phyloP scores from a whole-genome alignment of 2,329 filamentous ascomycete species.

The Calcarisporium arbuscula region DNA sequence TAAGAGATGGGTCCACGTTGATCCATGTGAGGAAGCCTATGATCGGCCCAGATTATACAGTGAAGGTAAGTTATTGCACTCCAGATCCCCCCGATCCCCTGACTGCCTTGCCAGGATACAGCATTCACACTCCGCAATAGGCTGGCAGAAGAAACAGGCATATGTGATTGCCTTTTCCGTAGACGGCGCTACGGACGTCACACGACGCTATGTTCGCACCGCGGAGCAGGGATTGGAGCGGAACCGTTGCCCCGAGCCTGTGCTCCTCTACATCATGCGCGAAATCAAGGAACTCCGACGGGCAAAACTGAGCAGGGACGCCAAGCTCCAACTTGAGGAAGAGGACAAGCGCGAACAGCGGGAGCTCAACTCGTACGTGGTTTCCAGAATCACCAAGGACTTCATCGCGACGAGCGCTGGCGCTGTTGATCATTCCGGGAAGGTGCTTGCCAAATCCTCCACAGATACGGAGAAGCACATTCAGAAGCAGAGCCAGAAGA shows the following conservation, averaged over 20 bases:
- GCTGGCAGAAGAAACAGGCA: slow-evolving; percentile 93
- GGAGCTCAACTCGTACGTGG: slow-evolving; percentile 68
- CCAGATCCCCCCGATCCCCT: too few relatives aligned
- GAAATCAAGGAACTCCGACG: slow-evolving; percentile 85
- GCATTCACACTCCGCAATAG: too few relatives aligned
- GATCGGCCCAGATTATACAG: slow-evolving; percentile 89
- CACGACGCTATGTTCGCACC: slow-evolving; percentile 64
- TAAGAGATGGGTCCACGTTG: slow-evolving; percentile 92
- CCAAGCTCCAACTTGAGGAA: slow-evolving; percentile 73
- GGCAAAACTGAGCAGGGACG: slow-evolving; percentile 77
- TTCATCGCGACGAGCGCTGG: slow-evolving; percentile 62
- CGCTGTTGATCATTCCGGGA: too few relatives aligned
- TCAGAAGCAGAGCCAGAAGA: too few relatives aligned
- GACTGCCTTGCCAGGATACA: too few relatives aligned
- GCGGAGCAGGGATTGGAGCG: slow-evolving; percentile 65
- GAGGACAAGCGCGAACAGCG: slow-evolving; percentile 71
- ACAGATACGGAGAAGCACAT: too few relatives aligned
- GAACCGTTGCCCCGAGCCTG: slow-evolving; percentile 77
- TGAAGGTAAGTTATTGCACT: too few relatives aligned
- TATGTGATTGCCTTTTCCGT: slow-evolving; percentile 97
- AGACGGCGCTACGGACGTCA: slow-evolving; percentile 68
- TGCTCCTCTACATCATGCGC: slow-evolving; percentile 82
- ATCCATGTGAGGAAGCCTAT: slow-evolving; percentile 91
- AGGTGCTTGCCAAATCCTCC: too few relatives aligned
- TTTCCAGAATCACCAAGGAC: slow-evolving; percentile 65